Percentiles rank a stretch among this genome's conserved stretches.
Conservation (phyloP, 257 asterid species). For the Coffea eugenioides region DNA sequence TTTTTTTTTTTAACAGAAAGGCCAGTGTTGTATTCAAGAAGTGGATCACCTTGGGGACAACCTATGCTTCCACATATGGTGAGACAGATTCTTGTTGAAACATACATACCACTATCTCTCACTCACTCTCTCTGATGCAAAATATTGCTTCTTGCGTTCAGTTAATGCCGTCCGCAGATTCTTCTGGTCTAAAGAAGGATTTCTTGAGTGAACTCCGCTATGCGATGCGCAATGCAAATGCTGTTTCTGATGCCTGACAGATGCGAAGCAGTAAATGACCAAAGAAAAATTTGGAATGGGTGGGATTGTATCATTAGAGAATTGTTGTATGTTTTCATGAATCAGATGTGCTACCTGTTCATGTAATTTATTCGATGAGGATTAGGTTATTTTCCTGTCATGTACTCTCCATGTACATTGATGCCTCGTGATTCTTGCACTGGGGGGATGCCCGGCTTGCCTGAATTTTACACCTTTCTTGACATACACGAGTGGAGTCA, state of each 20-base stretch:
- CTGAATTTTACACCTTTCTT: not conserved
- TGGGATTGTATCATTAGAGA: slow-evolving; percentile 9
- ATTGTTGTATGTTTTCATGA: slow-evolving; percentile 18
- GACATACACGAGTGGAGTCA: not conserved
- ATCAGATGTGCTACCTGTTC: slow-evolving; percentile 6
- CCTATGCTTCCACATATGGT: slow-evolving; percentile 80
- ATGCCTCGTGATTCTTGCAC: not conserved
- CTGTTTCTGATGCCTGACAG: slow-evolving; percentile 34
- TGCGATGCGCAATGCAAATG: slow-evolving; percentile 59
- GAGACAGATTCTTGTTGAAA: slow-evolving; percentile 14
- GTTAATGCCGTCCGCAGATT: slow-evolving; percentile 51
- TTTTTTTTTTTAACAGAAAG: slow-evolving; percentile 48
- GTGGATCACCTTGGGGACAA: slow-evolving; percentile 66
- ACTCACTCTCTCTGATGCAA: not conserved
- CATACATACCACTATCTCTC: not conserved
- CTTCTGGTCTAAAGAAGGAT: slow-evolving; percentile 65
- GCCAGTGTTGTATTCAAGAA: slow-evolving; percentile 70
- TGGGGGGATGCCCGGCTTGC: not conserved
- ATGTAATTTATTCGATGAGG: not conserved
- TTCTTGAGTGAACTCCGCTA: slow-evolving; percentile 67
- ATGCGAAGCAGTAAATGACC: slow-evolving; percentile 13
- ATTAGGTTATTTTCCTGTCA: not conserved
- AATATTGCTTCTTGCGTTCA: slow-evolving; percentile 28
- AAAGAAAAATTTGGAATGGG: not conserved
- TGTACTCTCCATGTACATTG: not conserved